Evolutionary conservation across 352 stramenopile species (phyloP).

Genomic region (Globisporangium ultimum): DNA sequence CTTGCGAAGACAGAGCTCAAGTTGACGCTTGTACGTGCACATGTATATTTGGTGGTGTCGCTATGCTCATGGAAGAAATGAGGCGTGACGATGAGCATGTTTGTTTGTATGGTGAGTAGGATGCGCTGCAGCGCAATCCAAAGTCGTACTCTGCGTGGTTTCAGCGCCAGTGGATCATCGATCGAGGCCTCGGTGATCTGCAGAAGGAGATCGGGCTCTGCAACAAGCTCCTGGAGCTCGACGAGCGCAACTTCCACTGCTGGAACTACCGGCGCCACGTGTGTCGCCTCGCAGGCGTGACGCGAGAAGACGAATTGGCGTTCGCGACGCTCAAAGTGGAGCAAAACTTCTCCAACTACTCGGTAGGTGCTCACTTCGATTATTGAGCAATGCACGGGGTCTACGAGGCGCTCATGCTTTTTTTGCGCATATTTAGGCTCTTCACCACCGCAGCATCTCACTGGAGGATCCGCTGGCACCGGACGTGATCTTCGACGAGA

Average conservation of each 20-base stretch:
- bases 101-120: constrained; percentile 24
- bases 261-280: constrained; percentile 96
- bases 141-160: constrained; percentile 96
- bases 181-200: constrained; percentile 61
- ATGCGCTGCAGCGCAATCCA: constrained; percentile 93
- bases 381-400: not conserved
- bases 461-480: constrained; percentile 44
- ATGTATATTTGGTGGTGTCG: not conserved
- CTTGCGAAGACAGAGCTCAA: constrained; percentile 86
- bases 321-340: constrained; percentile 96
- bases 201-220: constrained; percentile 75
- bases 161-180: constrained; percentile 84
- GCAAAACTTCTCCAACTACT: constrained; percentile 99
- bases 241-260: constrained; percentile 99
- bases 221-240: constrained; percentile 79
- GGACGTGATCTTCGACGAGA: constrained; percentile 66
- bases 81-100: not conserved
- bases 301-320: constrained; percentile 79
- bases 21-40: constrained; percentile 58
- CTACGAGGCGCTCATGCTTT: not conserved
- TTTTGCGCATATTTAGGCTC: constrained; percentile 19
- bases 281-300: constrained; percentile 45
- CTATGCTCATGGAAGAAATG: not conserved
- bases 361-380: constrained; percentile 35
- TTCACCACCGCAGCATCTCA: constrained; percentile 65